Percentiles rank a stretch among this genome's conserved stretches.
These are phyloP conservation scores for Torulaspora delbrueckii DNA, from an alignment of 805 yeast genomes.

Conservation along the genomic window DNA sequence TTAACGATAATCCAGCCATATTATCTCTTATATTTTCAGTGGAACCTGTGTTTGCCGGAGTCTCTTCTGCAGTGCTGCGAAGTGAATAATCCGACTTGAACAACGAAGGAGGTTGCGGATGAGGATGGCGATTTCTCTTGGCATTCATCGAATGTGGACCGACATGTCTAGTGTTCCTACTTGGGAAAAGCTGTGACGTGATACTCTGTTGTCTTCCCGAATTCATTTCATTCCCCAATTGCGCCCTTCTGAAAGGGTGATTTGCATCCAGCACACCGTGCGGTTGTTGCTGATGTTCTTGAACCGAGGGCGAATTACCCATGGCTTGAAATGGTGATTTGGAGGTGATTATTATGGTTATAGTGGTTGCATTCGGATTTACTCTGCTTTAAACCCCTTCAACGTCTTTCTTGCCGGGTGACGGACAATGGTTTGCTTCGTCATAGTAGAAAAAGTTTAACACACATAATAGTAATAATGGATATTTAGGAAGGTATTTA, in stretches of 20 bases:
- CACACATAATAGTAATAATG: background rate
- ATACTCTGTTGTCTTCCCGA: slow-evolving; percentile 16
- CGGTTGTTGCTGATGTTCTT: slow-evolving; percentile 4
- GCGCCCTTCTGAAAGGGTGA: slow-evolving; percentile 6
- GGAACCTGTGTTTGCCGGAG: slow-evolving; percentile 4
- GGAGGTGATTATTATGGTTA: background rate
- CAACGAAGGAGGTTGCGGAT: slow-evolving; percentile 2
- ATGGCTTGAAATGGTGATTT: slow-evolving; percentile 1
- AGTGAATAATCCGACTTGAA: slow-evolving; percentile 10
- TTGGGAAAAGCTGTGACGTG: slow-evolving; percentile 23
- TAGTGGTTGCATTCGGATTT: background rate
- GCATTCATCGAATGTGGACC: slow-evolving; percentile 3
- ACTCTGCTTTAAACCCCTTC: background rate
- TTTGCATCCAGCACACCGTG: slow-evolving; percentile 2
- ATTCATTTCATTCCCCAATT: slow-evolving; percentile 3
- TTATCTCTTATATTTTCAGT: slow-evolving; percentile 18
- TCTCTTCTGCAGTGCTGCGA: background rate
- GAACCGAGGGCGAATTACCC: slow-evolving; percentile 15
- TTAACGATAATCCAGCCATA: slow-evolving; percentile 21
- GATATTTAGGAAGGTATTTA: background rate
- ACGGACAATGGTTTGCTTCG: background rate
- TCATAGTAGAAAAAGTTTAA: background rate
- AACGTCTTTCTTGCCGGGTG: background rate
- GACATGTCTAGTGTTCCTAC: slow-evolving; percentile 16
- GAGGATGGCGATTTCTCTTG: slow-evolving; percentile 2